phyloP scores from a whole-genome alignment of 768 basidiomycete species.

The Leccinum boreale region DNA sequence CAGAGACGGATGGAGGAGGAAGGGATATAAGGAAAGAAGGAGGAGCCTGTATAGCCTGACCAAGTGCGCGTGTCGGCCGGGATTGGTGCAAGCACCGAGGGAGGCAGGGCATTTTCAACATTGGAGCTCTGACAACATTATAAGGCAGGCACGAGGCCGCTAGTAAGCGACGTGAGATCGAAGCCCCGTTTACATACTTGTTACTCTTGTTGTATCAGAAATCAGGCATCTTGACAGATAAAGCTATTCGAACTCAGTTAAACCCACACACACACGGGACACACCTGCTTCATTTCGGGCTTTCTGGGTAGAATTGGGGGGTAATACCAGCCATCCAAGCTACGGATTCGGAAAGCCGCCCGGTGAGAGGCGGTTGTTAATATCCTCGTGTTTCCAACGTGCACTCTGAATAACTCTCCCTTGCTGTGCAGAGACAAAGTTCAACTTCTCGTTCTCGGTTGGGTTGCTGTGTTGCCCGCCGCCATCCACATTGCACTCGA shows the following conservation, averaged over 20 bases:
- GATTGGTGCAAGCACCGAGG: conserved; percentile 21
- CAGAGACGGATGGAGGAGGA: background rate
- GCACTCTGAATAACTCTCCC: background rate
- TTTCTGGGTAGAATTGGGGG: conserved; percentile 19
- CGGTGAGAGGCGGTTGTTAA: conserved; percentile 1
- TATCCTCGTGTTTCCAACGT: conserved; percentile 30
- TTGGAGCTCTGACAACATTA: conserved; percentile 25
- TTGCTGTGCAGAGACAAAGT: conserved; percentile 10
- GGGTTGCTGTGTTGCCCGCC: conserved; percentile 5
- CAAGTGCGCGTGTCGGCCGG: conserved; percentile 29
- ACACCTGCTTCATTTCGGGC: conserved; percentile 26
- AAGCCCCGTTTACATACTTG: conserved; percentile 19
- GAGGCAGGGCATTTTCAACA: conserved; percentile 20
- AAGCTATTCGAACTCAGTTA: conserved; percentile 20
- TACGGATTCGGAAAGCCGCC: conserved; percentile 11
- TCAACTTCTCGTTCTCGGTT: conserved; percentile 10
- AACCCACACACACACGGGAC: background rate
- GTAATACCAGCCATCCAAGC: conserved; percentile 1
- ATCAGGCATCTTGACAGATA: conserved; percentile 17
- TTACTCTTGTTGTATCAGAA: conserved; percentile 9
- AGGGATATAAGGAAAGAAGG: conserved; percentile 22
- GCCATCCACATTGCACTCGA: background rate
- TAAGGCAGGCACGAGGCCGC: conserved; percentile 35
- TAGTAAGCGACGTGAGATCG: conserved; percentile 34
- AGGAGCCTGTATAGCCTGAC: conserved; percentile 22